These are phyloP conservation scores for Lodderomyces parapsilosis DNA, from an alignment of 1,139 yeast species.

Conservation along the genomic window DNA sequence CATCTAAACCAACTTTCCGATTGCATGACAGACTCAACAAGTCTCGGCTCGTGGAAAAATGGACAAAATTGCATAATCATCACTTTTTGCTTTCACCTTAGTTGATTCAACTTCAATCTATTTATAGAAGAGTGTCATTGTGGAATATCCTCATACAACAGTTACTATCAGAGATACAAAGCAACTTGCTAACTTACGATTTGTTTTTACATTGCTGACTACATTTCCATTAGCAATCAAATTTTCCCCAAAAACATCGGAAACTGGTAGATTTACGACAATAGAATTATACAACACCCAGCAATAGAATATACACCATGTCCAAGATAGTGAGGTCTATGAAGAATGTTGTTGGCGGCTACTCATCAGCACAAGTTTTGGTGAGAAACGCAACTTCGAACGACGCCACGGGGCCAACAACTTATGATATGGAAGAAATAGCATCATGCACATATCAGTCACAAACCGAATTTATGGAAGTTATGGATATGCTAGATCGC, in stretches of 20 bases:
- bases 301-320: constrained; percentile 34
- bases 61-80: neutral
- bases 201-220: neutral
- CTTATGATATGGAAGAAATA: constrained; percentile 81
- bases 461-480: constrained; percentile 77
- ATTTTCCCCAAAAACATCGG: neutral
- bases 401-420: constrained; percentile 82
- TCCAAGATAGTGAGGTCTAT: constrained; percentile 83
- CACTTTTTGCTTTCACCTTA: neutral
- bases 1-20: too few relatives aligned
- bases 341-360: constrained; percentile 92
- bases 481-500: constrained; percentile 94
- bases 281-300: neutral
- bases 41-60: neutral
- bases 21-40: too few relatives aligned
- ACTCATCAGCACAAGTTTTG: constrained; percentile 79
- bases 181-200: neutral
- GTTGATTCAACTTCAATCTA: neutral
- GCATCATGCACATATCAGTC: constrained; percentile 71
- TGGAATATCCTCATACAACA: too few relatives aligned
- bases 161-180: too few relatives aligned
- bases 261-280: too few relatives aligned
- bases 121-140: neutral
- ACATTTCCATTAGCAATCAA: neutral
- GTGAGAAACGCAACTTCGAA: constrained; percentile 95